Base-by-base conservation (phyloP, 129 eudicot genomes). In the Calendula officinalis region DNA sequence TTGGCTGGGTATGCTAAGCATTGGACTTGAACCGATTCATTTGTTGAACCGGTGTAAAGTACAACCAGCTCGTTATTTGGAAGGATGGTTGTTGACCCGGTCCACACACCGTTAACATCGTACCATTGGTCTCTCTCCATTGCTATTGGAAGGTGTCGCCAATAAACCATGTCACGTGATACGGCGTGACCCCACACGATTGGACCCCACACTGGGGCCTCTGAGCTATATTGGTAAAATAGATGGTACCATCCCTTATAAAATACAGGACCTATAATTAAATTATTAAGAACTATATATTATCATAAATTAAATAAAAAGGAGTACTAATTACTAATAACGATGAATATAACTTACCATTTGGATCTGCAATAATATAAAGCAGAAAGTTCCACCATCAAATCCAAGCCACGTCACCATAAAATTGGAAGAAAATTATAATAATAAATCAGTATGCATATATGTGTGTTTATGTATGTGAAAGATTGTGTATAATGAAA, bases 181-280 rank as follows among this genome's bases (percentile, higher is more conserved):
- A 71, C 85, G 1, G 97, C 85, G 58, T 90, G 97, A 60, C 97
- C 97, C 97, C 97, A 90, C 9, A 77, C 85, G 36, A 90, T 90
- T 66, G 74, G 85, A 41, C 97, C 97, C 97, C 97, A 90, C 0
- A 84, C 68, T 0, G 97, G 77, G 11, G 78, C 92, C 8, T 62
- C 66, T 8, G 87, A 92, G 60, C 89, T 86, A 84, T 90, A 86
- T 73, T 90, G 97, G 75, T 86, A 90, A 76, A 90, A 90, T 34
- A 90, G 68, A 70, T 90, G 97, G 74, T 90, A 90, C 85, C 87
- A 84, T 55, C 92, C 97, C 49, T 86, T 90, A 76, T 90, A 84
- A 49, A 40, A 77, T 27, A 90, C 50, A 8, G 95, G 97, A 56
- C 95, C 97, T 90, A 65, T 66, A 17, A 17, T 27, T 12, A 60